Conservation (phyloP, 148 eudicot species). For the Rhododendron molle region DNA sequence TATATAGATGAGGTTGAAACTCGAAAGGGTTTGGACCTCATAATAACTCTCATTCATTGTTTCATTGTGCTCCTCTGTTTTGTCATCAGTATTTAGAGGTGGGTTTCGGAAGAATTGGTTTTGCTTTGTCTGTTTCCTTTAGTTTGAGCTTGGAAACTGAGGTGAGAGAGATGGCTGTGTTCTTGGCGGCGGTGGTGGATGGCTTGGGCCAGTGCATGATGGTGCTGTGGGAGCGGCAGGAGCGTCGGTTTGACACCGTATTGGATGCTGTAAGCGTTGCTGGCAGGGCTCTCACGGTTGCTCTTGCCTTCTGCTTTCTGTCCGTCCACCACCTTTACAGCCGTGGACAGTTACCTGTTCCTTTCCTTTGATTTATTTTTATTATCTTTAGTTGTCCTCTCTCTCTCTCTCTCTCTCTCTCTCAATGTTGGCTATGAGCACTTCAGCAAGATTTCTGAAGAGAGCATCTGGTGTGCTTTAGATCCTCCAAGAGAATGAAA, state of each 20-base stretch:
- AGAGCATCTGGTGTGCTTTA: too few species aligned
- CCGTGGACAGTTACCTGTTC: conserved; percentile 10
- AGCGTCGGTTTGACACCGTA: conserved; percentile 25
- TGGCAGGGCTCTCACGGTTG: conserved; percentile 31
- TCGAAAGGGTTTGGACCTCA: not conserved
- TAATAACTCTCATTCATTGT: not conserved
- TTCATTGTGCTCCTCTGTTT: not conserved
- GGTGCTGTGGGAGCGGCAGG: conserved; percentile 31
- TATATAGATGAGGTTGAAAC: not conserved
- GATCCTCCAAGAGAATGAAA: too few species aligned
- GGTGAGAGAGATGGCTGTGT: conserved; percentile 55
- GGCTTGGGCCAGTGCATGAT: conserved; percentile 20
- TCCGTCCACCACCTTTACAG: conserved; percentile 19
- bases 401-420: not conserved
- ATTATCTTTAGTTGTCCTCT: not conserved
- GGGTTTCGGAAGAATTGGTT: not conserved
- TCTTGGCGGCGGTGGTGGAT: conserved; percentile 22
- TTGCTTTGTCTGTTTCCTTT: not conserved
- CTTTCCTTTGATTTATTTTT: conserved; percentile 11
- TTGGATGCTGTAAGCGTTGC: conserved; percentile 32
- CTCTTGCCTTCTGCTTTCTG: conserved; percentile 38
- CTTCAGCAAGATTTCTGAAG: too few species aligned
- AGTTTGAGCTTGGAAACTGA: conserved; percentile 11
- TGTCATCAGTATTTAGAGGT: not conserved
- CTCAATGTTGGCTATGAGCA: too few species aligned